Percentiles rank a stretch among this genome's conserved stretches.
Evolutionary conservation across 2,329 filamentous ascomycete genomes (phyloP).

Genomic region (Verticillium dahliae): DNA sequence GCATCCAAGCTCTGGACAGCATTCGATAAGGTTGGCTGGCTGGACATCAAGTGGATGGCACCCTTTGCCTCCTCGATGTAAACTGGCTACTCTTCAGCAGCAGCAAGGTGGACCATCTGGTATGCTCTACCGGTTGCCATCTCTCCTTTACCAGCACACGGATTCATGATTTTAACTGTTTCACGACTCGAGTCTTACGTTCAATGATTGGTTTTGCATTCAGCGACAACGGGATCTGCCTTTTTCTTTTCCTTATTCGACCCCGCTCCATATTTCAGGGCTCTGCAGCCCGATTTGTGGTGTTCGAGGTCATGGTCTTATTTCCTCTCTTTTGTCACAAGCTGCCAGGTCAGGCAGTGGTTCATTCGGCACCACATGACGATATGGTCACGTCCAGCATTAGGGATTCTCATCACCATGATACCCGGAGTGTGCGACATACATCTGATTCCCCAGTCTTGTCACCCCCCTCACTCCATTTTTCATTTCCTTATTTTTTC

Average conservation of each 20-base stretch:
- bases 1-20: conserved; percentile 87
- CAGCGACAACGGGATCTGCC: background rate
- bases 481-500: conserved; percentile 2
- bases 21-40: conserved; percentile 82
- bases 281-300: background rate
- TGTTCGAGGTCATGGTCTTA: background rate
- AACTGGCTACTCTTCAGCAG: background rate
- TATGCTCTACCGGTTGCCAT: conserved; percentile 10
- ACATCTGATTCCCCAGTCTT: conserved; percentile 11
- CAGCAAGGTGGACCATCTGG: conserved; percentile 11
- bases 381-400: conserved; percentile 10
- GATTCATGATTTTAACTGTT: background rate
- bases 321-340: background rate
- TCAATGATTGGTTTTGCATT: background rate
- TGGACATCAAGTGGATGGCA: conserved; percentile 46
- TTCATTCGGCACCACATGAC: conserved; percentile 1
- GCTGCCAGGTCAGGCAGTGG: background rate
- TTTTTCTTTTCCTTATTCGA: background rate
- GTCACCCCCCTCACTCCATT: conserved; percentile 10
- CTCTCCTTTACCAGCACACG: background rate
- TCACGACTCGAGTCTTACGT: background rate
- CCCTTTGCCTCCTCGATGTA: conserved; percentile 18
- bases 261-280: background rate
- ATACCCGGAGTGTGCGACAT: conserved; percentile 15
- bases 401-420: conserved; percentile 9